phyloP scores from a whole-genome alignment of 2,329 filamentous ascomycete species.

The Chaetomium sp. region DNA sequence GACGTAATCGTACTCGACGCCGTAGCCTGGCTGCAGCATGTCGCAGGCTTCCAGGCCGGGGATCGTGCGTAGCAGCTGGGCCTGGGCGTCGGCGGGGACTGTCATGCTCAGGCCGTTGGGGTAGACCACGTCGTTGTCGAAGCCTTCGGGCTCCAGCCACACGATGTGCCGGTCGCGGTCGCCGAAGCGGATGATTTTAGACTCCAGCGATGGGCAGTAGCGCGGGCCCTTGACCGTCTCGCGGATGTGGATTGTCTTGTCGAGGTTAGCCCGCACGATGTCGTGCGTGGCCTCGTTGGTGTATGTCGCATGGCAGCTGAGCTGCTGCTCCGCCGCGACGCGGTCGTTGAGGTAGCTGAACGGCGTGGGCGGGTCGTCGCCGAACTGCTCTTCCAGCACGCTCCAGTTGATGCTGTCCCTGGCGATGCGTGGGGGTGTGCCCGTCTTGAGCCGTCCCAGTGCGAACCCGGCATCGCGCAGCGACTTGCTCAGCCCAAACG shows the following conservation, averaged over 20 bases:
- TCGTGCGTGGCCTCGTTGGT: slow-evolving; percentile 80
- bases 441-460: slow-evolving; percentile 87
- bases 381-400: slow-evolving; percentile 63
- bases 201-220: slow-evolving; percentile 93
- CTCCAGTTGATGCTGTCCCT: slow-evolving; percentile 75
- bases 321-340: slow-evolving; percentile 73
- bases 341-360: slow-evolving; percentile 84
- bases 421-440: slow-evolving; percentile 84
- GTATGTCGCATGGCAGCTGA: slow-evolving; percentile 79
- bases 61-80: slow-evolving; percentile 77
- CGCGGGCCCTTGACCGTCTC: slow-evolving; percentile 90
- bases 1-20: slow-evolving; percentile 97
- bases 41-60: slow-evolving; percentile 79
- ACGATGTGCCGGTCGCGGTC: slow-evolving; percentile 79
- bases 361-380: slow-evolving; percentile 78
- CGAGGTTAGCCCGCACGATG: slow-evolving; percentile 80
- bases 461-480: slow-evolving; percentile 81
- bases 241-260: slow-evolving; percentile 92
- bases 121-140: slow-evolving; percentile 83
- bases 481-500: slow-evolving; percentile 86
- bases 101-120: slow-evolving; percentile 98
- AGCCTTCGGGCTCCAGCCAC: slow-evolving; percentile 96
- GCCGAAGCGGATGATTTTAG: slow-evolving; percentile 83
- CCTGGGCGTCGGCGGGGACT: slow-evolving; percentile 80
- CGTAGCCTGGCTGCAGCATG: slow-evolving; percentile 94